Evolutionary conservation across 1,284 basidiomycete genomes (phyloP).

Genomic region (Earliella scabrosa): DNA sequence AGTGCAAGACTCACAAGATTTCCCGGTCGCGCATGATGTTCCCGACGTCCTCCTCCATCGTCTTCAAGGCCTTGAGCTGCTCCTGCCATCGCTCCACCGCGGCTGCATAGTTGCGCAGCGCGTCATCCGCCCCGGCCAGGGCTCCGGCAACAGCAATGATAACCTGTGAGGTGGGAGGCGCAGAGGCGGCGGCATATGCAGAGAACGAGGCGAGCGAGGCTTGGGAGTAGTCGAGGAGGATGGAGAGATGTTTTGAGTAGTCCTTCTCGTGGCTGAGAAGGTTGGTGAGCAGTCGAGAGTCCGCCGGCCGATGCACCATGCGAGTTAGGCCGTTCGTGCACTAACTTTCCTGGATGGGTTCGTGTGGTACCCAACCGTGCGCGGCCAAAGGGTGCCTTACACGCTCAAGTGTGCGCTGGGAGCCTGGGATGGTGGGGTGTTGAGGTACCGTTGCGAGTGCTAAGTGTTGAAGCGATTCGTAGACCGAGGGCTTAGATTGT

Average conservation of each 20-base stretch:
- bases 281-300: constrained; percentile 70
- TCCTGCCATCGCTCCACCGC: constrained; percentile 70
- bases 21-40: constrained; percentile 74
- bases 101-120: constrained; percentile 58
- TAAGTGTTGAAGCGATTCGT: not conserved
- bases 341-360: too few relatives aligned
- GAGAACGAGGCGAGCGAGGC: constrained; percentile 68
- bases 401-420: too few relatives aligned
- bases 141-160: constrained; percentile 63
- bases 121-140: constrained; percentile 68
- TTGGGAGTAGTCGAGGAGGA: constrained; percentile 61
- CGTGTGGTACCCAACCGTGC: too few relatives aligned
- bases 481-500: too few relatives aligned
- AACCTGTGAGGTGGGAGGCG: constrained; percentile 57
- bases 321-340: not conserved
- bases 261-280: constrained; percentile 74
- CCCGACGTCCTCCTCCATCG: constrained; percentile 67
- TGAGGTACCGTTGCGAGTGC: too few relatives aligned
- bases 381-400: too few relatives aligned
- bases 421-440: too few relatives aligned
- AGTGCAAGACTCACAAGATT: constrained; percentile 80
- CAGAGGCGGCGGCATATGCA: constrained; percentile 71
- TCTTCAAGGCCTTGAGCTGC: constrained; percentile 55
- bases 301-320: constrained; percentile 76
- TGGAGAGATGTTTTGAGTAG: constrained; percentile 61